Conservation (phyloP, 352 stramenopile genomes). For the Globisporangium nodosum region DNA sequence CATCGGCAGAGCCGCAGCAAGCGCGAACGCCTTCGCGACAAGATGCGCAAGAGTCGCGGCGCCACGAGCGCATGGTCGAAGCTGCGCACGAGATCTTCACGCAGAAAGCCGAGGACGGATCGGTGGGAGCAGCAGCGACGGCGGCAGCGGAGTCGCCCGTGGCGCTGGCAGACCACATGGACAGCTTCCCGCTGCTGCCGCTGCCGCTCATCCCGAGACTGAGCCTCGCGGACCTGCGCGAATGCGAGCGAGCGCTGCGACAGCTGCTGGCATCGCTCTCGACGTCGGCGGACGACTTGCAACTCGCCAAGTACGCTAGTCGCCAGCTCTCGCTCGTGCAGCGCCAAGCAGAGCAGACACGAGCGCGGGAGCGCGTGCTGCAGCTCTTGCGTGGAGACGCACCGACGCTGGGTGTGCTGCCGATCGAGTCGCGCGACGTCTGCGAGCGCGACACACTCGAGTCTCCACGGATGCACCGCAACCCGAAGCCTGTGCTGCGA, state of each 20-base stretch:
- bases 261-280: slow-evolving; percentile 34
- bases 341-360: slow-evolving; percentile 39
- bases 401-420: not conserved
- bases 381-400: slow-evolving; percentile 27
- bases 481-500: not conserved
- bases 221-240: slow-evolving; percentile 28
- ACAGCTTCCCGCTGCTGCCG: slow-evolving; percentile 63
- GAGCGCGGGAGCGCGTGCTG: slow-evolving; percentile 49
- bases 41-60: not conserved
- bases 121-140: not conserved
- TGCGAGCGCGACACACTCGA: too few species aligned
- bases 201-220: slow-evolving; percentile 50
- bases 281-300: slow-evolving; percentile 26
- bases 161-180: slow-evolving; percentile 42
- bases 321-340: slow-evolving; percentile 51
- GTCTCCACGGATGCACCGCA: not conserved
- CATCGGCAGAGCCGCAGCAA: not conserved
- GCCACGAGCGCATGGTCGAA: slow-evolving; percentile 26
- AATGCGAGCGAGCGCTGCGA: slow-evolving; percentile 31
- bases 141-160: not conserved
- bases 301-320: slow-evolving; percentile 51
- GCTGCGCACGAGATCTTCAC: slow-evolving; percentile 22
- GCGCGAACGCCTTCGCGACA: not conserved
- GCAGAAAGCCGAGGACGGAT: not conserved
- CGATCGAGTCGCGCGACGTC: not conserved